Evolutionary conservation across 495 filamentous ascomycete genomes (phyloP).

Genomic region (Tetracladium setigerum): DNA sequence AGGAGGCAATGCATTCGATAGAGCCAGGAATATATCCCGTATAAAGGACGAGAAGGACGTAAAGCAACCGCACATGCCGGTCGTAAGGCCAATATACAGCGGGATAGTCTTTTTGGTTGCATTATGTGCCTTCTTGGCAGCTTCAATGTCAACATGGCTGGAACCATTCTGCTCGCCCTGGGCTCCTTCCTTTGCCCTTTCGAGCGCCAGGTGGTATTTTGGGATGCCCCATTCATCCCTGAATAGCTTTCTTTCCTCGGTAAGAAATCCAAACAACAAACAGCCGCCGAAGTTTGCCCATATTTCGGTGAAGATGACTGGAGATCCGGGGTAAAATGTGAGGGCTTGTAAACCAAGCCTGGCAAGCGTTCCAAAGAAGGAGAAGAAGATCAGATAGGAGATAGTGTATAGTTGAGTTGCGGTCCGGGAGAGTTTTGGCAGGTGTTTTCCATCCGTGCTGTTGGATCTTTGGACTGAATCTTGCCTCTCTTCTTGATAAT

Average conservation of each 20-base stretch:
- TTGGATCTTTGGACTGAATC: constrained; percentile 7
- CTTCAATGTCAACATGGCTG: constrained; percentile 24
- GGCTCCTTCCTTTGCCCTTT: constrained; percentile 22
- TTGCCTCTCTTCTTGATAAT: constrained; percentile 12
- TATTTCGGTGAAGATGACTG: constrained; percentile 62
- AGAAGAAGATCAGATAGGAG: constrained; percentile 80
- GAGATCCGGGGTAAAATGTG: constrained; percentile 72
- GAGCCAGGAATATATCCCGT: constrained; percentile 73
- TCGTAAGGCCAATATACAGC: constrained; percentile 84
- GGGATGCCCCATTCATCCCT: constrained; percentile 51
- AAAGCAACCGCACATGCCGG: constrained; percentile 89
- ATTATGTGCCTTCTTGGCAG: constrained; percentile 44
- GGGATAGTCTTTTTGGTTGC: constrained; percentile 74
- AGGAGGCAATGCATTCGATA: constrained; percentile 64
- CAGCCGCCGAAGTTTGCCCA: constrained; percentile 92
- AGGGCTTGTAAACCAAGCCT: constrained; percentile 76
- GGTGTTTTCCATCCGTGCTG: constrained; percentile 4
- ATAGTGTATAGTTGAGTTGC: constrained; percentile 70
- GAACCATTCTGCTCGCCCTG: constrained; percentile 25
- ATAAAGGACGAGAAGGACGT: constrained; percentile 91
- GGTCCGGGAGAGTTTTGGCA: constrained; percentile 35
- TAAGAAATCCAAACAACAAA: constrained; percentile 77
- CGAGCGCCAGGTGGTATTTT: constrained; percentile 23
- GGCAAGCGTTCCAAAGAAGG: constrained; percentile 78
- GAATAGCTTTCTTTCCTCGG: constrained; percentile 74